Evolutionary conservation across 2,329 filamentous ascomycete species (phyloP).

Genomic region (Parasarocladium wereldwijsianum): DNA sequence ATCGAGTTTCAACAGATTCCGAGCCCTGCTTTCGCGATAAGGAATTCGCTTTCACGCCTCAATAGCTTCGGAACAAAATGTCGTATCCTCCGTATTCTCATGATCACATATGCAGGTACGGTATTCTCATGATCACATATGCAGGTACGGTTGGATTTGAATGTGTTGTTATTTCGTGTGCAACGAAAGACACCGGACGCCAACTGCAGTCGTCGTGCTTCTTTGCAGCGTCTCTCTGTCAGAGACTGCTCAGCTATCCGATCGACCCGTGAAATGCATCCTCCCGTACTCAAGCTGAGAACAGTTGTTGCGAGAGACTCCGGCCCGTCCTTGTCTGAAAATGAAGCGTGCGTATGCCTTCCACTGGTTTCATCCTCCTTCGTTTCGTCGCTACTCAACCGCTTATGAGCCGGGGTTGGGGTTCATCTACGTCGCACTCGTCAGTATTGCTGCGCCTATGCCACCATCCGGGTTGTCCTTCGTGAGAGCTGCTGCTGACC

Average conservation of each 20-base stretch:
- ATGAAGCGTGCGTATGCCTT: slow-evolving; percentile 11
- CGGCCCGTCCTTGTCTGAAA: slow-evolving; percentile 10
- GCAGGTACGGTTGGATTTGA: slow-evolving; percentile 7
- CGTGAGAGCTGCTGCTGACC: slow-evolving; percentile 35
- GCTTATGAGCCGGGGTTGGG: slow-evolving; percentile 63
- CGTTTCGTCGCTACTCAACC: slow-evolving; percentile 8
- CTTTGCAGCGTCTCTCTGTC: slow-evolving; percentile 17
- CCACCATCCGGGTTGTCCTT: no score
- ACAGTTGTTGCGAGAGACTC: slow-evolving; percentile 16
- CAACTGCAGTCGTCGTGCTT: slow-evolving; percentile 22
- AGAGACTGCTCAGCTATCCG: slow-evolving; percentile 19
- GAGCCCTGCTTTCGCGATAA: no score
- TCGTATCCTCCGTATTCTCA: no score
- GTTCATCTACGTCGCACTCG: slow-evolving; percentile 52
- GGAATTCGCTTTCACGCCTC: no score
- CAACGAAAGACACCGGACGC: slow-evolving; percentile 26
- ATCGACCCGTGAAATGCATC: slow-evolving; percentile 21
- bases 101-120: neutral
- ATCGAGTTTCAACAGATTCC: no score
- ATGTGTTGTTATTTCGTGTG: no score
- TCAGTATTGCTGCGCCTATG: slow-evolving; percentile 1
- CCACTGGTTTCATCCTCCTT: slow-evolving; percentile 13
- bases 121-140: neutral
- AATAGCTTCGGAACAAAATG: no score
- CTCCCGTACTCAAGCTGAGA: slow-evolving; percentile 16